Conservation (phyloP, 225 moss, liverwort and hornwort genomes). For the Sphagnum contortum region DNA sequence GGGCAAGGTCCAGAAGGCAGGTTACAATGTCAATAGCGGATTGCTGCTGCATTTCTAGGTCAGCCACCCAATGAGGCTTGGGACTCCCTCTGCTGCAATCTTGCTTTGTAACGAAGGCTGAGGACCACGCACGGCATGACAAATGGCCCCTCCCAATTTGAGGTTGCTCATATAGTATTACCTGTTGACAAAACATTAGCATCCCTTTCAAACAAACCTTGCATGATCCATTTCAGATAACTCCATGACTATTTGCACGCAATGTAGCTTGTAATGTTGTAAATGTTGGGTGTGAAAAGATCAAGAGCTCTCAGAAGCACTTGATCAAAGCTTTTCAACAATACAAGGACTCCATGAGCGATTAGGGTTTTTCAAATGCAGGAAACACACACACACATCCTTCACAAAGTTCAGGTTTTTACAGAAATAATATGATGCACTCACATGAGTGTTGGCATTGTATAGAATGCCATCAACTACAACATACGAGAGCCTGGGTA, state of each 20-base stretch:
- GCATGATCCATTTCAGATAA: too few species aligned
- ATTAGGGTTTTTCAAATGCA: too few species aligned
- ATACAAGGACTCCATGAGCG: too few species aligned
- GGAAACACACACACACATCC: too few species aligned
- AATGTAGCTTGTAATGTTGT: too few species aligned
- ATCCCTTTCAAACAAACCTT: too few species aligned
- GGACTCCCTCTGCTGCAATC: conserved; percentile 14
- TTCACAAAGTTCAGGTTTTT: too few species aligned
- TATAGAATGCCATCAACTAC: conserved; percentile 21
- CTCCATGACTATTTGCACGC: too few species aligned
- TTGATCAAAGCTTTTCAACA: too few species aligned
- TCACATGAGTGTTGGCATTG: conserved; percentile 42
- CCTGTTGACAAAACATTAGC: conserved; percentile 29
- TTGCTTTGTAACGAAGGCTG: conserved; percentile 28
- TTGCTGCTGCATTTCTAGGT: conserved; percentile 26
- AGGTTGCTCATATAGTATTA: conserved; percentile 75
- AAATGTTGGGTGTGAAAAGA: too few species aligned
- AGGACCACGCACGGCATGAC: conserved; percentile 68
- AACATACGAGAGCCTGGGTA: conserved; percentile 29
- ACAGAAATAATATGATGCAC: conserved; percentile 2
- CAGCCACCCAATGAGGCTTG: conserved; percentile 61
- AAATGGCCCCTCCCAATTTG: conserved; percentile 74
- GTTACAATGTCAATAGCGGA: conserved; percentile 55
- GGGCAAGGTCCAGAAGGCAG: conserved; percentile 1
- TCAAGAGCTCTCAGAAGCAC: too few species aligned